These are phyloP conservation scores for Amanita rimosa DNA, from an alignment of 768 basidiomycete genomes.

Conservation along the genomic window DNA sequence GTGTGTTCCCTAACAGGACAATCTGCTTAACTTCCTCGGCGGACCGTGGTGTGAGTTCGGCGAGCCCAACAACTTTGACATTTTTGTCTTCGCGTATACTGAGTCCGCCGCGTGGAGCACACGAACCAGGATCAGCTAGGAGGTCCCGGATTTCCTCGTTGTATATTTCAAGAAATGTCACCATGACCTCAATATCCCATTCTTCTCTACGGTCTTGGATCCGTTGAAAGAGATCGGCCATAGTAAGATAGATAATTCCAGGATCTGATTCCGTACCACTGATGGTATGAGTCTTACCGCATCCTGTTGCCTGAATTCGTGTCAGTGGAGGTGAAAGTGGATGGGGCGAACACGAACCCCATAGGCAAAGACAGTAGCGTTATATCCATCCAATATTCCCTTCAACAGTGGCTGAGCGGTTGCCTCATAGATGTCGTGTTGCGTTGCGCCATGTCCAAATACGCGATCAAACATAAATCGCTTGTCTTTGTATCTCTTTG, in stretches of 20 bases:
- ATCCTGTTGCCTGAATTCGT: constrained; percentile 88
- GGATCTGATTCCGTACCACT: constrained; percentile 83
- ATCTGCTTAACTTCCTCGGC: constrained; percentile 94
- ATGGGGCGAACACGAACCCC: constrained; percentile 51
- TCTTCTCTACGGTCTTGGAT: constrained; percentile 85
- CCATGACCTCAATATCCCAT: constrained; percentile 76
- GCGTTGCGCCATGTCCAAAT: constrained; percentile 69
- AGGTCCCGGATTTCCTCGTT: constrained; percentile 98
- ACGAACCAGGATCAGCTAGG: constrained; percentile 60
- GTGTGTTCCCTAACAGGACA: constrained; percentile 78
- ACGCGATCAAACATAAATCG: constrained; percentile 97
- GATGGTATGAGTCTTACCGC: constrained; percentile 99
- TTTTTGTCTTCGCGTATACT: constrained; percentile 91
- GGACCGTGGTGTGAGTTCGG: constrained; percentile 66
- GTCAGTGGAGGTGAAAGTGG: constrained; percentile 4
- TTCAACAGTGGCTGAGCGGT: constrained; percentile 80
- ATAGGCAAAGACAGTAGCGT: constrained; percentile 97
- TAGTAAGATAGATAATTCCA: constrained; percentile 92
- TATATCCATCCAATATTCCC: constrained; percentile 87
- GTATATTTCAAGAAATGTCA: constrained; percentile 98
- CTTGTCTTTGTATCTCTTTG: constrained; percentile 92
- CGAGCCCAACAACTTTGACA: constrained; percentile 82
- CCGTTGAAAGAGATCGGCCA: constrained; percentile 91
- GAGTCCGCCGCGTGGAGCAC: constrained; percentile 68
- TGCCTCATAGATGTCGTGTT: constrained; percentile 79